Conservation (phyloP, 1,139 yeast genomes). For the Nakaseomyces bracarensis region DNA sequence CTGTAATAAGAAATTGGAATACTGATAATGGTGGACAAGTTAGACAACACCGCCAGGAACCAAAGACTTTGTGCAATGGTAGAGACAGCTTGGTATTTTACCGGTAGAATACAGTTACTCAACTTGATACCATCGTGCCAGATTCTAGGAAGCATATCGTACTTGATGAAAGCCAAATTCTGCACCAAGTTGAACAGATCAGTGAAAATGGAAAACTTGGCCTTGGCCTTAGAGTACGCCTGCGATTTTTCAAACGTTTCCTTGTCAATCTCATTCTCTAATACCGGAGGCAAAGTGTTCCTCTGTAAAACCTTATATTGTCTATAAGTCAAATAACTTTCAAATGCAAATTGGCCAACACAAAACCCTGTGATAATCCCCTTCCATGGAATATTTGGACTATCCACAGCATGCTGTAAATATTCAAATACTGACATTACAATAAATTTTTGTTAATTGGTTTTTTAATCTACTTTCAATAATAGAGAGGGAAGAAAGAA, state of each 20-base stretch:
- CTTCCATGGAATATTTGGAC: conserved; percentile 70
- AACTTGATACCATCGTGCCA: conserved; percentile 42
- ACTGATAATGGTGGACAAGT: conserved; percentile 44
- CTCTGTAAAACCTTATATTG: conserved; percentile 63
- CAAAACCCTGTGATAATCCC: conserved; percentile 64
- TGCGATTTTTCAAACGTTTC: conserved; percentile 75
- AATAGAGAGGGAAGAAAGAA: too few relatives aligned
- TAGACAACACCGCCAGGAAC: conserved; percentile 46
- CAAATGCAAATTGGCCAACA: conserved; percentile 66
- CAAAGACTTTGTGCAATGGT: conserved; percentile 60
- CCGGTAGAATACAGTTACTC: conserved; percentile 39
- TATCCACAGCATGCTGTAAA: conserved; percentile 33
- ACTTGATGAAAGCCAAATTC: conserved; percentile 51
- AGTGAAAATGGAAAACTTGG: conserved; percentile 56
- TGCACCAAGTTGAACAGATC: conserved; percentile 46
- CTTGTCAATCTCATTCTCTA: conserved; percentile 56
- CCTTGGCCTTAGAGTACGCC: conserved; percentile 74
- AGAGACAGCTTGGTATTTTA: conserved; percentile 36
- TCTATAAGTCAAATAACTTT: conserved; percentile 63
- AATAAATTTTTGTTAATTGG: not conserved
- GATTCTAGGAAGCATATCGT: conserved; percentile 56
- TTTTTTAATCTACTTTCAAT: not conserved
- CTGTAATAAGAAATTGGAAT: conserved; percentile 68
- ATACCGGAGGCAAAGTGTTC: conserved; percentile 50
- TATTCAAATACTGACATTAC: conserved; percentile 5